Evolutionary conservation across 768 basidiomycete species (phyloP).

Genomic region (Amanita subjunquillea): DNA sequence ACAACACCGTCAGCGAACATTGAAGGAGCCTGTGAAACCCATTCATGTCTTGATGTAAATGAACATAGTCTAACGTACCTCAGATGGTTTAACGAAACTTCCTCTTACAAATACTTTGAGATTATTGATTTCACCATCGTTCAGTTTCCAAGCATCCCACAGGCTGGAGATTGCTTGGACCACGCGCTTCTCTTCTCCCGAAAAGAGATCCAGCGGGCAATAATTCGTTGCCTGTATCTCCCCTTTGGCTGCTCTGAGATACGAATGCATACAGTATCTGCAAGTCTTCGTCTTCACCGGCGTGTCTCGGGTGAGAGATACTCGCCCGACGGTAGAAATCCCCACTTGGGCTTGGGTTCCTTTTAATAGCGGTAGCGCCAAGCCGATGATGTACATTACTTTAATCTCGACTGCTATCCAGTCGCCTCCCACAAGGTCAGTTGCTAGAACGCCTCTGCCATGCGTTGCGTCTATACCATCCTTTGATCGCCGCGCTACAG

Average conservation of each 20-base stretch:
- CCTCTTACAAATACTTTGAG: slow-evolving; percentile 72
- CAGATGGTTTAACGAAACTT: slow-evolving; percentile 39
- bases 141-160: slow-evolving; percentile 64
- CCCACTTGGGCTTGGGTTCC: slow-evolving; percentile 84
- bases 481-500: slow-evolving; percentile 39
- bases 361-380: not conserved
- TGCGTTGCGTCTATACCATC: slow-evolving; percentile 50
- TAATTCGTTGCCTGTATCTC: slow-evolving; percentile 37
- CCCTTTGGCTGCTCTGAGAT: slow-evolving; percentile 33
- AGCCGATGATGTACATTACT: slow-evolving; percentile 29
- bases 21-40: slow-evolving; percentile 13
- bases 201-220: slow-evolving; percentile 90
- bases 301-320: slow-evolving; percentile 53
- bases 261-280: slow-evolving; percentile 86
- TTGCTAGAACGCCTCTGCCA: slow-evolving; percentile 60
- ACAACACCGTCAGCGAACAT: slow-evolving; percentile 16
- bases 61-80: slow-evolving; percentile 32
- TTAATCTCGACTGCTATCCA: slow-evolving; percentile 85
- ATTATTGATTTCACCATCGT: slow-evolving; percentile 66
- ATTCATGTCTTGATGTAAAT: not conserved
- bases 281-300: slow-evolving; percentile 62
- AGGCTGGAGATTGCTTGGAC: slow-evolving; percentile 55
- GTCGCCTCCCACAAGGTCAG: slow-evolving; percentile 62
- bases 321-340: slow-evolving; percentile 61
- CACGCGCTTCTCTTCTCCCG: slow-evolving; percentile 51